These are phyloP conservation scores for Cryptococcus sp. DNA, from an alignment of 1,284 basidiomycete genomes.

Conservation along the genomic window DNA sequence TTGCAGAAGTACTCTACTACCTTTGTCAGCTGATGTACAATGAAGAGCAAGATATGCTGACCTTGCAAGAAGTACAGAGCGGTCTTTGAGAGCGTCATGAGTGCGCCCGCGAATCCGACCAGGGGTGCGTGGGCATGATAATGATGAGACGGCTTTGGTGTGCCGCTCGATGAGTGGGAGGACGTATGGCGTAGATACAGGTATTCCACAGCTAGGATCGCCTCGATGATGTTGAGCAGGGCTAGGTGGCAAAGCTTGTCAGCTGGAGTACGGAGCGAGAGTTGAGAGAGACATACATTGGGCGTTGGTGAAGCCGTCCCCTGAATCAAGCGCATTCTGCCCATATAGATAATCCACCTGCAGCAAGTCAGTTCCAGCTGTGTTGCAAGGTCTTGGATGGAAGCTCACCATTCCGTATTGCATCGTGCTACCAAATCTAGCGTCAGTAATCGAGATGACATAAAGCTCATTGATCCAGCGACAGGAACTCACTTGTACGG, in stretches of 20 bases:
- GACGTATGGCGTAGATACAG: constrained; percentile 70
- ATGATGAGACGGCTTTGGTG: constrained; percentile 48
- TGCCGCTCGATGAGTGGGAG: constrained; percentile 45
- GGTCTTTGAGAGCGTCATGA: constrained; percentile 83
- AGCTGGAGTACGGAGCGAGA: not conserved
- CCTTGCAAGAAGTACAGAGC: constrained; percentile 78
- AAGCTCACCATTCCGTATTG: constrained; percentile 28
- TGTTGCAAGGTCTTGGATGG: not conserved
- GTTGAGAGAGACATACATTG: constrained; percentile 62
- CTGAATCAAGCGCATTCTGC: constrained; percentile 61
- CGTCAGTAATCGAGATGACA: too few relatives aligned
- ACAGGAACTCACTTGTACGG: constrained; percentile 62
- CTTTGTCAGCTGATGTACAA: not conserved
- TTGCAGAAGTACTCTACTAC: constrained; percentile 48
- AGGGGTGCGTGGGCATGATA: constrained; percentile 57
- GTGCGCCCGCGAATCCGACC: constrained; percentile 69
- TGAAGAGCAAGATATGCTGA: constrained; percentile 35
- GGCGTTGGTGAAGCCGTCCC: constrained; percentile 81
- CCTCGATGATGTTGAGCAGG: constrained; percentile 77
- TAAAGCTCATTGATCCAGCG: not conserved
- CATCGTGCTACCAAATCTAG: constrained; percentile 31
- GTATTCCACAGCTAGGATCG: constrained; percentile 70
- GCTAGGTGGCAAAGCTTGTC: constrained; percentile 56
- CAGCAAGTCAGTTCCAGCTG: constrained; percentile 47
- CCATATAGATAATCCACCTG: constrained; percentile 76